Conservation (phyloP, 2,329 filamentous ascomycete genomes). For the Sporothrix luriei region DNA sequence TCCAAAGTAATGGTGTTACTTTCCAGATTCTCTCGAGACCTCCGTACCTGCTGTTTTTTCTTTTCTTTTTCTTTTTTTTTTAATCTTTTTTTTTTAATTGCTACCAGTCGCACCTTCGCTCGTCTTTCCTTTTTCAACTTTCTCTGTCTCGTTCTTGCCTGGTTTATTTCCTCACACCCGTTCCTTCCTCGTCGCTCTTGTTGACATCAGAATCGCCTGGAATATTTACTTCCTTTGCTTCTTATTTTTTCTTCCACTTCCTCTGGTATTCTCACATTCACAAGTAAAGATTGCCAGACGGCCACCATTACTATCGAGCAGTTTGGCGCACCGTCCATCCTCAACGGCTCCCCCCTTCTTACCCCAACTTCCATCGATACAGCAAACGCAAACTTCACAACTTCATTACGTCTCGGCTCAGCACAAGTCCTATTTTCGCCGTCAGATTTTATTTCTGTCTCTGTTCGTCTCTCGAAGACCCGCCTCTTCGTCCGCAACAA, state of each 20-base stretch:
- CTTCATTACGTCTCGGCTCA: background rate
- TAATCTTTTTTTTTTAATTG: conserved; percentile 4
- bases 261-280: background rate
- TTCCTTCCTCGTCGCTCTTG: conserved; percentile 1
- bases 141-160: background rate
- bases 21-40: conserved; percentile 25
- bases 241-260: background rate
- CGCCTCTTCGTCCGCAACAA: background rate
- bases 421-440: background rate
- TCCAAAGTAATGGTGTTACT: no score
- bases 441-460: background rate
- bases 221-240: background rate
- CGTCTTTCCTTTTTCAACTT: background rate
- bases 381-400: background rate
- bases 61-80: background rate
- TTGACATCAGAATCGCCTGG: background rate
- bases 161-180: background rate
- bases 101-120: conserved; percentile 4
- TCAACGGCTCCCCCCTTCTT: conserved; percentile 6
- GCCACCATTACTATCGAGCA: conserved; percentile 1
- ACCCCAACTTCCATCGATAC: conserved; percentile 10
- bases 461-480: background rate
- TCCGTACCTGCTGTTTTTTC: conserved; percentile 10
- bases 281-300: no score
- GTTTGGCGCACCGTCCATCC: background rate